Conservation (phyloP, 176 grass and related monocot genomes). For the Avena eriantha region DNA sequence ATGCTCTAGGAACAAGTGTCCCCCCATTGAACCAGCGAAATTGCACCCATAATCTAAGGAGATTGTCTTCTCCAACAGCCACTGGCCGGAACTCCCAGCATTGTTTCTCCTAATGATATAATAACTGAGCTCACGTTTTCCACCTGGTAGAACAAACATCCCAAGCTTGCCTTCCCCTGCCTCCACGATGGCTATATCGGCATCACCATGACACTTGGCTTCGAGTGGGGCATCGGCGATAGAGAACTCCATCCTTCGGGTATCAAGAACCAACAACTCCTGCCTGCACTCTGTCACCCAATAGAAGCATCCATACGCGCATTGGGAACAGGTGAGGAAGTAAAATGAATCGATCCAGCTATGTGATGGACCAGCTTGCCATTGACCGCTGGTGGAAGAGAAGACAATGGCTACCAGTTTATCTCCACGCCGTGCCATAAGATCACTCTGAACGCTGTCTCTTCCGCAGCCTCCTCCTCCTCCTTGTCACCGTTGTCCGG, state of each 20-base stretch:
- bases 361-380: neutral
- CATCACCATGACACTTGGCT: too few species aligned
- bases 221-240: neutral
- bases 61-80: neutral
- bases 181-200: neutral
- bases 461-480: neutral
- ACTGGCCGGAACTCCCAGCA: neutral
- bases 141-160: neutral
- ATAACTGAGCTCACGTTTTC: neutral
- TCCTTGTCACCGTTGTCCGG: neutral
- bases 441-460: neutral
- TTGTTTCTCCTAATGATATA: neutral
- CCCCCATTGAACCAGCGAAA: neutral
- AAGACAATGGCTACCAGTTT: neutral
- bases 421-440: accelerated
- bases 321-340: too few species aligned
- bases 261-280: neutral
- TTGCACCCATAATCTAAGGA: neutral
- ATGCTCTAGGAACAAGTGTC: neutral
- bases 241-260: neutral
- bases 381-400: neutral
- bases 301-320: neutral
- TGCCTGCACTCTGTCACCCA: neutral
- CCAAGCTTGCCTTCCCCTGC: neutral
- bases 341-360: too few species aligned